These are phyloP conservation scores for Cadophora luteo-olivacea DNA, from an alignment of 2,329 filamentous ascomycete genomes.

Conservation along the genomic window DNA sequence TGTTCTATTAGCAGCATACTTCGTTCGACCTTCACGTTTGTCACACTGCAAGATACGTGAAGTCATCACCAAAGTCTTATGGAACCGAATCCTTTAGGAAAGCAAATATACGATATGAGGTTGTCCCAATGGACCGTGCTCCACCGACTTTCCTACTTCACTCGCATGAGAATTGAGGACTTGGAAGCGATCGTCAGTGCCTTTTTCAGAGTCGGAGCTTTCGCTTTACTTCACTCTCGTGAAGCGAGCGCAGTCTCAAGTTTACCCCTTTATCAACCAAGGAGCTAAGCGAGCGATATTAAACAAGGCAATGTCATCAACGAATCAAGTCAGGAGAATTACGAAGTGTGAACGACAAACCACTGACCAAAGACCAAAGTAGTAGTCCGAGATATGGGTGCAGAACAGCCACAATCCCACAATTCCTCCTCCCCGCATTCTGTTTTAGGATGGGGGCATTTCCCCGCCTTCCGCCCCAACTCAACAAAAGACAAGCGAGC, in stretches of 20 bases:
- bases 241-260: not conserved
- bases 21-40: not conserved
- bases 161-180: too few species aligned
- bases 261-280: not conserved
- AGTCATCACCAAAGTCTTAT: not conserved
- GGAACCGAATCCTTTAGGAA: too few species aligned
- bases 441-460: not conserved
- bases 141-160: too few species aligned
- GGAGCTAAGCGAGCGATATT: not conserved
- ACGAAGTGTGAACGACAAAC: not conserved
- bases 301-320: not conserved
- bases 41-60: not conserved
- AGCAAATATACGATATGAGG: too few species aligned
- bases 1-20: not conserved
- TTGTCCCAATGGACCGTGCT: too few species aligned
- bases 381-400: not conserved
- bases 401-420: not conserved
- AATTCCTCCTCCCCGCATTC: not conserved
- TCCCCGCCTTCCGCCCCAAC: constrained; percentile 1
- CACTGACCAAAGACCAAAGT: too few species aligned
- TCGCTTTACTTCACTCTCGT: not conserved
- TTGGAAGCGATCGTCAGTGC: too few species aligned
- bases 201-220: not conserved
- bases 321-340: not conserved
- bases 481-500: not conserved